Evolutionary conservation across 2,329 filamentous ascomycete species (phyloP), one percentile per base, ranked within the genome.

Genomic region (Waltergamsia citrina): DNA sequence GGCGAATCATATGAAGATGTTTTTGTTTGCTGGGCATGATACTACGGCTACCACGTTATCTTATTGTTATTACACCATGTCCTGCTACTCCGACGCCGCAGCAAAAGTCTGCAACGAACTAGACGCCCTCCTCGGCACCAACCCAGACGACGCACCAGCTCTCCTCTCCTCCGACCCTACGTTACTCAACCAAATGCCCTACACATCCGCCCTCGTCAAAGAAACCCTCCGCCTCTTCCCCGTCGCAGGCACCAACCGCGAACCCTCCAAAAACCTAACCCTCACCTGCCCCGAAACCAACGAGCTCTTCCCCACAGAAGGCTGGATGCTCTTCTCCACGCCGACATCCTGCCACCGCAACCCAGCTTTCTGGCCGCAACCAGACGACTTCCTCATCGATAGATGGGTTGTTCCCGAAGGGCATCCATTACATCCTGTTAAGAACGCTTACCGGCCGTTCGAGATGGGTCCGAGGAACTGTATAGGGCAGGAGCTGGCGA

Each of bases 161-260:
- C 47, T 56, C 19, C 53, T 76, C 15, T 48, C 53, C 22, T 41
- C 54, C 3, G 52, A 68, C 18, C 61, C 67, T 1, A 47, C 57
- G 18, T 53, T 67, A 4, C 54, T 76, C 32, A 71, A 68, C 47
- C 53, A 61, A 27, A 55, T 76, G 17, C 56, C 60, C 1, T 74
- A 71, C 45, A 71, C 69, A 4, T 52, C 51, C 5, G 69, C 68
- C 18, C 59, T 71, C 7, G 59, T 72, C 39, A 69, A 69, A 38
- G 72, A 77, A 48, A 59, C 61, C 1, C 53, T 76, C 4, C 60
- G 71, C 5, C 44, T 75, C 22, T 70, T 63, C 41, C 66, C 69
- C 0, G 62, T 70, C 3, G 66, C 47, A 52, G 21, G 58, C 15
- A 61, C 60, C 3, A 54, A 63, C 17, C 60, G 68, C 15, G 32